Evolutionary conservation across 1,284 basidiomycete species (phyloP).

Genomic region (Irpex sp.): DNA sequence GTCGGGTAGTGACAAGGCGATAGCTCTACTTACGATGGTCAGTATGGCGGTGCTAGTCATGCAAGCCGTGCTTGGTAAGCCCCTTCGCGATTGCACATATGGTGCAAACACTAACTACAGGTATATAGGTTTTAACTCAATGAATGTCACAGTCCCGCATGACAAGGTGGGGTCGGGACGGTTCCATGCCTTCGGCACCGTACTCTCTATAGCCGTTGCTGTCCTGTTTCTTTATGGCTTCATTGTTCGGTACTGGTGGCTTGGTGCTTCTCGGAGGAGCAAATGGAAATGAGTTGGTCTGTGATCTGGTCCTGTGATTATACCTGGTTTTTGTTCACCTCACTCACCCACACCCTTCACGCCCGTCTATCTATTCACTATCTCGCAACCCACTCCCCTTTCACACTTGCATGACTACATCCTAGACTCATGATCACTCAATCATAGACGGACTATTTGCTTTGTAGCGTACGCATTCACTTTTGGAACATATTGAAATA

Average conservation of each 20-base stretch:
- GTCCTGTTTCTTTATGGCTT: slow-evolving; percentile 37
- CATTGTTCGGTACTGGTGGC: slow-evolving; percentile 58
- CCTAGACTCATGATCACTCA: not conserved
- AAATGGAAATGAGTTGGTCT: not conserved
- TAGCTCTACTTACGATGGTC: slow-evolving; percentile 68
- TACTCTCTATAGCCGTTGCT: slow-evolving; percentile 40
- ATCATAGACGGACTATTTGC: not conserved
- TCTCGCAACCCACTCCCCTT: not conserved
- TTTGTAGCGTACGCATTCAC: not conserved
- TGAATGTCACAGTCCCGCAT: slow-evolving; percentile 26
- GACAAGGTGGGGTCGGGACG: slow-evolving; percentile 14
- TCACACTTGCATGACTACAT: no score
- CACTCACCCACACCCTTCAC: not conserved
- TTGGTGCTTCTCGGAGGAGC: slow-evolving; percentile 40
- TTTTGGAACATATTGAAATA: no score
- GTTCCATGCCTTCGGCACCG: slow-evolving; percentile 44
- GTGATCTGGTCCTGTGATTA: not conserved
- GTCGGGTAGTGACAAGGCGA: slow-evolving; percentile 60
- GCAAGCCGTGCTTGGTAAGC: slow-evolving; percentile 61
- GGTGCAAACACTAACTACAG: not conserved
- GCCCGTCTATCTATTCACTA: not conserved
- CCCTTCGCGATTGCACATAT: not conserved
- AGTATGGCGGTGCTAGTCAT: slow-evolving; percentile 70
- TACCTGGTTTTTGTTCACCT: not conserved
- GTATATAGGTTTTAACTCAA: slow-evolving; percentile 56